Percentiles rank a stretch among this genome's conserved stretches.
Conservation (phyloP, 441 rosid genomes). For the Biscutella laevigata region DNA sequence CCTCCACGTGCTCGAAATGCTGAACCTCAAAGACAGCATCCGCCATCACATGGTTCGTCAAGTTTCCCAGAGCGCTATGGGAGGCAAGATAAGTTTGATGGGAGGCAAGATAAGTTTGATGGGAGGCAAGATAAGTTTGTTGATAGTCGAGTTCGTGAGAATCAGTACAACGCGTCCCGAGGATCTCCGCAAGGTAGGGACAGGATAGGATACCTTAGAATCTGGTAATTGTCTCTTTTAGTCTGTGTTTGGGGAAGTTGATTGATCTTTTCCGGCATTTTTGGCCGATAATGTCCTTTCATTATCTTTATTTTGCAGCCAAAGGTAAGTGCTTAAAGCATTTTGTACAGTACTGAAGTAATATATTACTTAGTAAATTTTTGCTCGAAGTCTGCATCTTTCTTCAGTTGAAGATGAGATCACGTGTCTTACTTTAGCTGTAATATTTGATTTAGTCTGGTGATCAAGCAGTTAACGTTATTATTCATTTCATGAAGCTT, state of each 20-base stretch:
- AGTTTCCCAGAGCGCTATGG: slow-evolving; percentile 57
- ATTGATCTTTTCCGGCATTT: slow-evolving; percentile 3
- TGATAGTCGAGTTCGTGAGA: slow-evolving; percentile 56
- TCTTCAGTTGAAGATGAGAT: slow-evolving; percentile 41
- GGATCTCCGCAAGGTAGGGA: slow-evolving; percentile 98
- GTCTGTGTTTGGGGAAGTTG: slow-evolving; percentile 31
- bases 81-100: slow-evolving; percentile 68
- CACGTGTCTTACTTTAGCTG: slow-evolving; percentile 41
- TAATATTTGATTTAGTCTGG: slow-evolving; percentile 43
- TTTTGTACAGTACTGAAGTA: slow-evolving; percentile 54
- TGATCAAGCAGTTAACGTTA: slow-evolving; percentile 60
- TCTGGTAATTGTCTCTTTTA: slow-evolving; percentile 45
- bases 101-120: no score
- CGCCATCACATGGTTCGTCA: slow-evolving; percentile 41
- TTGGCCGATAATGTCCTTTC: slow-evolving; percentile 25
- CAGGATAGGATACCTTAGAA: slow-evolving; percentile 58
- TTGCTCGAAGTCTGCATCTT: slow-evolving; percentile 34
- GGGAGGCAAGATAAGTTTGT: no score
- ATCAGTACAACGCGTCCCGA: slow-evolving; percentile 54
- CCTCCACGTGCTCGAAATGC: slow-evolving; percentile 48
- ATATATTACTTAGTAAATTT: slow-evolving; percentile 45
- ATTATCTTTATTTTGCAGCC: slow-evolving; percentile 60
- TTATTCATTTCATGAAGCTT: slow-evolving; percentile 93
- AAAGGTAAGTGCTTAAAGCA: slow-evolving; percentile 88
- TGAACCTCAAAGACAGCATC: slow-evolving; percentile 56